Evolutionary conservation across 1,139 yeast species (phyloP).

Genomic region (Geotrichum bryndzae): DNA sequence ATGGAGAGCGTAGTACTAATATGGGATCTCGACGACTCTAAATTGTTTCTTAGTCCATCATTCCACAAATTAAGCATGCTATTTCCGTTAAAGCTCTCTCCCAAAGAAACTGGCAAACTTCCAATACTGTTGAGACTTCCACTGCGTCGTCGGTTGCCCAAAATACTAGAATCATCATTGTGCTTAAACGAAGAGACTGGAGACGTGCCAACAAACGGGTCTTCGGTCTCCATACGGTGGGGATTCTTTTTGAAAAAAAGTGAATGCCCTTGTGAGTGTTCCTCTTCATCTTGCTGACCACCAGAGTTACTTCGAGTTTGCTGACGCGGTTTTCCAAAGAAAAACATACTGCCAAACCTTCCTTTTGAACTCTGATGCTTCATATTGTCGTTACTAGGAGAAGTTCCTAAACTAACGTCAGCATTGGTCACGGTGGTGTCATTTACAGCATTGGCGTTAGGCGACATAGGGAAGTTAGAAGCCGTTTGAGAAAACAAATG

Average conservation of each 20-base stretch:
- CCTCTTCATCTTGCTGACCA: slow-evolving; percentile 2
- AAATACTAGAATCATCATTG: slow-evolving; percentile 3
- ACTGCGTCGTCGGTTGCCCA: slow-evolving; percentile 13
- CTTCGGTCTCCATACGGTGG: slow-evolving; percentile 1
- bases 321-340: slow-evolving; percentile 16
- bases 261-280: slow-evolving; percentile 4
- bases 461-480: background rate
- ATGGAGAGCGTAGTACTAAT: slow-evolving; percentile 14
- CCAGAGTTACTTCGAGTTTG: slow-evolving; percentile 11
- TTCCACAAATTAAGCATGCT: slow-evolving; percentile 15
- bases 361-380: slow-evolving; percentile 7
- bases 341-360: slow-evolving; percentile 17
- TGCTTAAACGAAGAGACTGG: slow-evolving; percentile 7
- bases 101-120: slow-evolving; percentile 16
- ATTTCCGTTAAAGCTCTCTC: slow-evolving; percentile 15
- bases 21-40: slow-evolving; percentile 16
- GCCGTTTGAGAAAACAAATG: slow-evolving; percentile 8
- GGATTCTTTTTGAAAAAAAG: slow-evolving; percentile 6
- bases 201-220: background rate
- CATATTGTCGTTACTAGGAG: slow-evolving; percentile 1
- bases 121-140: slow-evolving; percentile 16
- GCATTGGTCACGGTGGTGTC: background rate
- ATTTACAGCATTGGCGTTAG: background rate
- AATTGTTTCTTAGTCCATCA: slow-evolving; percentile 1
- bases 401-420: background rate